Base-by-base conservation (phyloP, 1,139 yeast genomes). In the Arxiozyma heterogenica region DNA sequence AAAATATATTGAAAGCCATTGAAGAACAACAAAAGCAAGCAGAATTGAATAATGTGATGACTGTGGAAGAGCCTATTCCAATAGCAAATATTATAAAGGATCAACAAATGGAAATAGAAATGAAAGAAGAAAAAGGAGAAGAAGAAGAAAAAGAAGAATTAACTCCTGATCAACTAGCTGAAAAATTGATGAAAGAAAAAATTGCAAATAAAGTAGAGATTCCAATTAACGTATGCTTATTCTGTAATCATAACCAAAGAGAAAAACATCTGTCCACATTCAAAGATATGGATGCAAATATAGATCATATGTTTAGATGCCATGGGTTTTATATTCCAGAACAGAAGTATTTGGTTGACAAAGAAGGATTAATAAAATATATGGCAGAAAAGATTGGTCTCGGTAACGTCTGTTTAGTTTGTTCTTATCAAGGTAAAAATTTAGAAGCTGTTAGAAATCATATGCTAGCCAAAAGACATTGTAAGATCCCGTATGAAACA, bases 241-340 rank as follows among this genome's bases (percentile, higher is more conserved):
- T 93, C 67, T 90, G 95, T 61, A 76, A 75, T 52, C 79, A 81
- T 56, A 69, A 62, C 49, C 41, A 42, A 34, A 46, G 27, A 22
- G 44, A 46, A 11, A 42, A 46, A 18, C 52, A 51, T 43, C 27
- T 51, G n/a, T 43, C 49, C 15, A 55, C 51, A 8, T 75, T 74
- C 56, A 64, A 61, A n/a, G 61, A 64, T 47, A 75, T 83, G 20
- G 91, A 86, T 22, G 83, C 76, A 30, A 85, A 83, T 61, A 75
- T 84, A 44, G 78, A 77, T 17, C 95, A 91, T 69, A 85, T 93
- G 94, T 80, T 77, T 64, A 79, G 77, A 60, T 72, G 70, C 49
- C 96, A 86, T 69, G 97, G 98, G 1, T 78, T 93, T 56, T 91
- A 83, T 61, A 77, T 93, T 42, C 98, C 98, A 0, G 98, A 93